phyloP scores from a whole-genome alignment of 305 asterid species.

The Nicotiana rustica region DNA sequence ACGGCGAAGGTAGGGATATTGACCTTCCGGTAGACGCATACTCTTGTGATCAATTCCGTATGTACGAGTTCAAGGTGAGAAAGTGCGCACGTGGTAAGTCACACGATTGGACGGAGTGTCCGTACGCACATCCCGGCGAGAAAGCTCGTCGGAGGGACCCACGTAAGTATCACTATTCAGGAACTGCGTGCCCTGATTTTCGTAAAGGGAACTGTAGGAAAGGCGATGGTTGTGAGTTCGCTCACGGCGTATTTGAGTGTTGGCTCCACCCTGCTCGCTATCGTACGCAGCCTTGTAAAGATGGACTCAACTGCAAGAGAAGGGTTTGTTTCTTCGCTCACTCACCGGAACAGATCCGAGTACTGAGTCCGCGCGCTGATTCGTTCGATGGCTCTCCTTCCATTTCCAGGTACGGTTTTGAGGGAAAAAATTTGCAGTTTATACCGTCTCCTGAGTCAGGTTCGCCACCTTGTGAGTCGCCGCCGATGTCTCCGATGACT shows the following conservation, averaged over 20 bases:
- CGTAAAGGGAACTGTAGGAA: slow-evolving; percentile 55
- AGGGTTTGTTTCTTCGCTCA: slow-evolving; percentile 90
- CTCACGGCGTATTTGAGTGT: slow-evolving; percentile 88
- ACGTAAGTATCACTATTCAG: slow-evolving; percentile 54
- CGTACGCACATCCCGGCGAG: slow-evolving; percentile 61
- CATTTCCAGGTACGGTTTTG: too few species aligned
- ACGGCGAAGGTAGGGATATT: not conserved
- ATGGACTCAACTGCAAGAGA: slow-evolving; percentile 63
- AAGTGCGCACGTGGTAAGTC: slow-evolving; percentile 57
- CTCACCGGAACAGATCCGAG: slow-evolving; percentile 76
- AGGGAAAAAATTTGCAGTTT: too few species aligned
- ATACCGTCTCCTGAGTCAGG: slow-evolving; percentile 54
- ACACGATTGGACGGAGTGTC: slow-evolving; percentile 72
- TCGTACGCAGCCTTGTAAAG: slow-evolving; percentile 90
- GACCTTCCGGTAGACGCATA: slow-evolving; percentile 48
- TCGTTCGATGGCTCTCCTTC: slow-evolving; percentile 51
- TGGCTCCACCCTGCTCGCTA: slow-evolving; percentile 90
- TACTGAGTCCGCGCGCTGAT: slow-evolving; percentile 66
- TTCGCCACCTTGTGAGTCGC: slow-evolving; percentile 72
- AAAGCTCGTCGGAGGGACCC: slow-evolving; percentile 71
- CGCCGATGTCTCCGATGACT: slow-evolving; percentile 72
- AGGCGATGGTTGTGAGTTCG: slow-evolving; percentile 73
- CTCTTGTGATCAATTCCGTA: slow-evolving; percentile 56
- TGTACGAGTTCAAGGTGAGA: slow-evolving; percentile 60
- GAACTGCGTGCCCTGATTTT: slow-evolving; percentile 59